Conservation (phyloP, 192 early-diverging fungal species). For the Spizellomyces punctatus region DNA sequence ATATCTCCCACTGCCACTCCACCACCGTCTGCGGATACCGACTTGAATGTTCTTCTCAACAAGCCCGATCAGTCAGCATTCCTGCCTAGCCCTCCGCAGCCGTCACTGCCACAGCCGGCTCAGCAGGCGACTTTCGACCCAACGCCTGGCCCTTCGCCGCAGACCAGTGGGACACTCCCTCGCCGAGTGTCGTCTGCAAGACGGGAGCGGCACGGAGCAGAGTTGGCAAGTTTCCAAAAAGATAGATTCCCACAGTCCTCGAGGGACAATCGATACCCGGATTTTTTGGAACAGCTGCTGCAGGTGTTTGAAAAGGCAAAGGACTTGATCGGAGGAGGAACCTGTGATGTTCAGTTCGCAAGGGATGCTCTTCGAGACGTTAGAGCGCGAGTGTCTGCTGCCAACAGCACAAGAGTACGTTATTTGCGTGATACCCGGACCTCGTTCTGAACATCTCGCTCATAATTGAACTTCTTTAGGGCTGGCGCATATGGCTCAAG, state of each 20-base stretch:
- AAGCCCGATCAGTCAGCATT: not conserved
- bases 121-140: not conserved
- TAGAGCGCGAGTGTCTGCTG: conserved; percentile 12
- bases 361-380: conserved; percentile 18
- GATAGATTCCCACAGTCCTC: conserved; percentile 30
- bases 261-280: conserved; percentile 36
- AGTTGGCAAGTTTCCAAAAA: conserved; percentile 28
- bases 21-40: not conserved
- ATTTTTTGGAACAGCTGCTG: conserved; percentile 30
- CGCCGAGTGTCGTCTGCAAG: not conserved
- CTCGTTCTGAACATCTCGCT: too few species aligned
- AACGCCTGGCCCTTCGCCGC: not conserved
- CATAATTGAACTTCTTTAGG: conserved; percentile 8
- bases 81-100: not conserved
- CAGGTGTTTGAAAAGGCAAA: conserved; percentile 19
- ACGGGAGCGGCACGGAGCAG: conserved; percentile 30
- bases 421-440: not conserved
- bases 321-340: conserved; percentile 10
- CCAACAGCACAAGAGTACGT: conserved; percentile 13
- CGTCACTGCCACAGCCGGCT: not conserved
- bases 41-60: not conserved
- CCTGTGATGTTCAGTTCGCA: conserved; percentile 19
- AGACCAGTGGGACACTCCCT: not conserved
- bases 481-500: conserved; percentile 37
- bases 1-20: conserved; percentile 2